Conservation (phyloP, 73 alveolate genomes). For the Halteria grandinella region DNA sequence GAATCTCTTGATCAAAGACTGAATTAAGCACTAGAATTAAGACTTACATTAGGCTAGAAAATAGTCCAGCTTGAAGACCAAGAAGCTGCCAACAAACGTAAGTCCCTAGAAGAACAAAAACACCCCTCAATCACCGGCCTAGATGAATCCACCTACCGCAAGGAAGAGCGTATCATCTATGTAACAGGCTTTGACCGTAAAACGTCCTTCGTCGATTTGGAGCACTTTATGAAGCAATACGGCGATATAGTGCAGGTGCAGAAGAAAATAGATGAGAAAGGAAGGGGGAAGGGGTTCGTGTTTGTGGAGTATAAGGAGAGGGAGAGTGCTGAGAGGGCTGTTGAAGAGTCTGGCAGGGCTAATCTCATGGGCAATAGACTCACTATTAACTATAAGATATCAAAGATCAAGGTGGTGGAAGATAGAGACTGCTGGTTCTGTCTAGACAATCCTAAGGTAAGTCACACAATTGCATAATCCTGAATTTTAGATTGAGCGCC, state of each 20-base stretch:
- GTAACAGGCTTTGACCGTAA: constrained; percentile 53
- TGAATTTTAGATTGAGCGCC: constrained; percentile 62
- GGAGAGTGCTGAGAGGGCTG: constrained; percentile 56
- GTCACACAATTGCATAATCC: neutral
- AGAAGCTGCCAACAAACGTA: neutral
- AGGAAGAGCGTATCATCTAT: constrained; percentile 34
- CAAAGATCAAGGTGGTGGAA: constrained; percentile 22
- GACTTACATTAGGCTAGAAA: neutral
- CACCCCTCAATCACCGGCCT: neutral
- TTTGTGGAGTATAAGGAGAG: constrained; percentile 29
- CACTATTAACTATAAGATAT: constrained; percentile 28
- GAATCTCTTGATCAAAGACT: neutral
- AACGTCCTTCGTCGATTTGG: constrained; percentile 34
- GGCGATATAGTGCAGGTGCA: constrained; percentile 51
- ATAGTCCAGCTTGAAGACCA: neutral
- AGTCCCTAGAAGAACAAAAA: neutral
- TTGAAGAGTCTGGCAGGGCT: constrained; percentile 57
- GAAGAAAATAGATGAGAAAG: constrained; percentile 42
- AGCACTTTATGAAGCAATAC: constrained; percentile 33
- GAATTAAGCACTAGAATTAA: neutral
- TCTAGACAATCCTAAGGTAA: constrained; percentile 52
- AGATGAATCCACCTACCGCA: neutral
- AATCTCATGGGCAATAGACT: constrained; percentile 52
- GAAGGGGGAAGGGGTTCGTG: constrained; percentile 53
- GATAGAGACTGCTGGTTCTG: constrained; percentile 77